Conservation (phyloP, 352 stramenopile species). For the Phytophthora agathidicida region DNA sequence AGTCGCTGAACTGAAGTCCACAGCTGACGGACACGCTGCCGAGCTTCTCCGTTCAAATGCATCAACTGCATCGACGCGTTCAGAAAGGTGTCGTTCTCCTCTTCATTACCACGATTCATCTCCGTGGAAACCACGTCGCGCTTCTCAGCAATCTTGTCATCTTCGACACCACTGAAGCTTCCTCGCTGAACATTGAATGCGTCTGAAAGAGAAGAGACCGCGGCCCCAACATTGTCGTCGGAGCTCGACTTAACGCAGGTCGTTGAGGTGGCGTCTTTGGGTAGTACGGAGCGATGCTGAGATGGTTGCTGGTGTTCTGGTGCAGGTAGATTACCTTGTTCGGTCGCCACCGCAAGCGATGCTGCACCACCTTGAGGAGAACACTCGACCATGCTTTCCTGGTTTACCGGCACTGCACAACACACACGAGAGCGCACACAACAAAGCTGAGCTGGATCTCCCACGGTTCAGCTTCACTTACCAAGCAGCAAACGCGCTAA, state of each 20-base stretch:
- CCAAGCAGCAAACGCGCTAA: conserved; percentile 8
- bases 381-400: conserved; percentile 23
- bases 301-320: conserved; percentile 1
- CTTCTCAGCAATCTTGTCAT: neutral
- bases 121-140: neutral
- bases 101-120: neutral
- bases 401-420: conserved; percentile 3
- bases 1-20: conserved; percentile 69
- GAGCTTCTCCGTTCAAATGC: conserved; percentile 65
- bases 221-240: conserved; percentile 27
- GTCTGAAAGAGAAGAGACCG: conserved; percentile 19
- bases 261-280: neutral
- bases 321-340: no score
- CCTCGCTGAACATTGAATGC: neutral
- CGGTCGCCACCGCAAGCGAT: neutral
- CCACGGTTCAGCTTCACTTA: conserved; percentile 9
- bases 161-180: neutral
- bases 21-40: conserved; percentile 61
- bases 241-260: conserved; percentile 42
- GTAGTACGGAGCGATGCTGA: neutral
- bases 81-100: conserved; percentile 49
- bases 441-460: neutral
- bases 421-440: conserved; percentile 25
- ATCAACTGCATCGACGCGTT: conserved; percentile 70
- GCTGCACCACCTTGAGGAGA: conserved; percentile 5